Percentiles rank a stretch among this genome's conserved stretches.
Evolutionary conservation across 169 alveolate genomes (phyloP).

Genomic region (Cryptosporidium baileyi): DNA sequence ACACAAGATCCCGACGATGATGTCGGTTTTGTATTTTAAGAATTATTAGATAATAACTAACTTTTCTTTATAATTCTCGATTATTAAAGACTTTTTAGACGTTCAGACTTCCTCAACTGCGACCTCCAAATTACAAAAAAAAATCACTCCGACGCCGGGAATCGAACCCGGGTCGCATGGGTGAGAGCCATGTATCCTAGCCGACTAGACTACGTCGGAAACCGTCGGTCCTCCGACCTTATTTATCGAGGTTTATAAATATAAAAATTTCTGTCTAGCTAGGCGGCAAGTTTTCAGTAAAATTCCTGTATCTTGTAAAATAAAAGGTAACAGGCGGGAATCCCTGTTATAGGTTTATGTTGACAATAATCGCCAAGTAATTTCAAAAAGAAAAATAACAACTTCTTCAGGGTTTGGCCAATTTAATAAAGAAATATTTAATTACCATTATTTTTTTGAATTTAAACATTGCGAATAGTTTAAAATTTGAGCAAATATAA

Average conservation of each 20-base stretch:
- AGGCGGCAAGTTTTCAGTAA: slow-evolving; percentile 20
- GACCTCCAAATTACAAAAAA: background rate
- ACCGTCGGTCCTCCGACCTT: background rate
- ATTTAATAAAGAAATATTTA: too few species aligned
- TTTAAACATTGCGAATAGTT: too few species aligned
- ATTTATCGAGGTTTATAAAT: background rate
- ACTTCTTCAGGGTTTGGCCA: too few species aligned
- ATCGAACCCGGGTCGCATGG: slow-evolving; percentile 74
- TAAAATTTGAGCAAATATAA: too few species aligned
- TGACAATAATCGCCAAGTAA: slow-evolving; percentile 49
- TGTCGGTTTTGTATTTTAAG: slow-evolving; percentile 27
- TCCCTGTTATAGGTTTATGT: slow-evolving; percentile 1
- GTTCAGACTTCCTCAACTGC: background rate
- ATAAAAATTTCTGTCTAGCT: background rate
- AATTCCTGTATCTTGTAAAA: slow-evolving; percentile 12
- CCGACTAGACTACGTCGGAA: slow-evolving; percentile 73
- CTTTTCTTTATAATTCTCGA: background rate
- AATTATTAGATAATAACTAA: background rate
- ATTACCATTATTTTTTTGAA: too few species aligned
- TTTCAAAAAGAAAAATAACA: too few species aligned
- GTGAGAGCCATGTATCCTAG: slow-evolving; percentile 72
- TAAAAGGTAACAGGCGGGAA: slow-evolving; percentile 55
- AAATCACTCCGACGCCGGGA: slow-evolving; percentile 72
- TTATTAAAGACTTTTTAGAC: background rate
- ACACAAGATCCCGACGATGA: slow-evolving; percentile 40